A percentile compares a stretch with the other conserved stretches of the same genome.
Conservation (phyloP, 2,329 filamentous ascomycete genomes). For the Huntiella omanensis region DNA sequence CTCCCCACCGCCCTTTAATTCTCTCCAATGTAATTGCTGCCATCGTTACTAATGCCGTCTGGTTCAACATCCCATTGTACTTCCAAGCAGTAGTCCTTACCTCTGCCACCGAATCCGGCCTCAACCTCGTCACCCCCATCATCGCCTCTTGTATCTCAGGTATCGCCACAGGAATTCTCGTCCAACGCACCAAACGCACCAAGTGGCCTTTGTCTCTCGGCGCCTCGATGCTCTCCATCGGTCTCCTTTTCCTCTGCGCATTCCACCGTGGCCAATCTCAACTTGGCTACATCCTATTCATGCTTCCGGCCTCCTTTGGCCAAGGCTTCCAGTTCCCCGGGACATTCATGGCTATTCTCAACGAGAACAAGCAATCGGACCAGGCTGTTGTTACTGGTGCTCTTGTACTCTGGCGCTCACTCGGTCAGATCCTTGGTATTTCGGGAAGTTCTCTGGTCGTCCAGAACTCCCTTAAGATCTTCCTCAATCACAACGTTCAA, state of each 20-base stretch:
- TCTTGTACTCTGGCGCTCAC: constrained; percentile 49
- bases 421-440: constrained; percentile 58
- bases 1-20: constrained; percentile 38
- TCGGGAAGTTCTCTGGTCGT: constrained; percentile 51
- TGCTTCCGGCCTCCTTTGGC: constrained; percentile 37
- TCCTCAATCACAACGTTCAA: constrained; percentile 38
- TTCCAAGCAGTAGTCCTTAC: constrained; percentile 59
- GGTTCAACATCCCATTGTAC: constrained; percentile 52
- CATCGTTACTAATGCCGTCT: constrained; percentile 33
- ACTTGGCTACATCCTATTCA: constrained; percentile 34
- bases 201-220: constrained; percentile 41
- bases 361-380: constrained; percentile 36
- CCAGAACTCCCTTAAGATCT: constrained; percentile 47
- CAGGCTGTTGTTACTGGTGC: constrained; percentile 54
- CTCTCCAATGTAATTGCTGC: constrained; percentile 34
- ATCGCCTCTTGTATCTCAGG: constrained; percentile 35
- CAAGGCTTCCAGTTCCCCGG: constrained; percentile 47
- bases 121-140: constrained; percentile 48
- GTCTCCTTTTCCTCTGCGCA: constrained; percentile 28
- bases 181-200: constrained; percentile 38
- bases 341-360: constrained; percentile 43
- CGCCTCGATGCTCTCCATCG: constrained; percentile 26
- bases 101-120: constrained; percentile 50
- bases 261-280: constrained; percentile 33
- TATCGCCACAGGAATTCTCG: constrained; percentile 40